Percentiles rank a stretch among this genome's conserved stretches.
Evolutionary conservation across 495 filamentous ascomycete genomes (phyloP).

Genomic region (Penicillium canariense): DNA sequence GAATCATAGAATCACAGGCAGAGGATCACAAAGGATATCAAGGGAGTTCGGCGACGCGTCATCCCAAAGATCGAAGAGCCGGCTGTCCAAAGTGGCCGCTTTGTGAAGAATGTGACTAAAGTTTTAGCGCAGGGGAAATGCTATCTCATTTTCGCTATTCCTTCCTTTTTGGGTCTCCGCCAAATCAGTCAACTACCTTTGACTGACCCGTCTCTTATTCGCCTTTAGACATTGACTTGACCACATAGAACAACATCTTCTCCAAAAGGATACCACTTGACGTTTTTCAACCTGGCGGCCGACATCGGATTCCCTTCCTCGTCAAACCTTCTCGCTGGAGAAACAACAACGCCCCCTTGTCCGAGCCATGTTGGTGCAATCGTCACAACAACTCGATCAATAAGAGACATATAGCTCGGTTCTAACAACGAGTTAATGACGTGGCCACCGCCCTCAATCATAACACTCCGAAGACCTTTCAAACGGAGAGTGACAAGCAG

Average conservation of each 20-base stretch:
- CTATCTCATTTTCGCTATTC: too few species aligned
- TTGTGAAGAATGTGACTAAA: too few species aligned
- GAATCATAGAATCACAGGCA: too few species aligned
- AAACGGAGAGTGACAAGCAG: constrained; percentile 52
- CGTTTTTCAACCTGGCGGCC: constrained; percentile 58
- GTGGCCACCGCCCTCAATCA: constrained; percentile 82
- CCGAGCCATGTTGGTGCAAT: constrained; percentile 86
- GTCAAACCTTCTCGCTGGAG: constrained; percentile 49
- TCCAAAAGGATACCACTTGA: constrained; percentile 73
- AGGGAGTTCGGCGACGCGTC: too few species aligned
- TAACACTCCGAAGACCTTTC: constrained; percentile 68
- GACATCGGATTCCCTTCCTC: constrained; percentile 45
- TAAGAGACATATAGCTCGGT: constrained; percentile 47
- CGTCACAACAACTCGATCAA: constrained; percentile 78
- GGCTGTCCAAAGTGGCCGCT: too few species aligned
- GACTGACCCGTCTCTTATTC: background rate
- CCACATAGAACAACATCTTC: constrained; percentile 78
- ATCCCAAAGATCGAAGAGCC: too few species aligned
- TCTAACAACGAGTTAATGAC: constrained; percentile 76
- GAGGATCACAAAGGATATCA: too few species aligned
- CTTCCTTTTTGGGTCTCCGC: background rate
- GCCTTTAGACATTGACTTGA: constrained; percentile 32
- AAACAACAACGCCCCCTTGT: constrained; percentile 71
- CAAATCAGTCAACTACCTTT: background rate
- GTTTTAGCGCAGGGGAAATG: too few species aligned